Evolutionary conservation across 169 alveolate species (phyloP).

Genomic region (Plasmodium billcollinsi): DNA sequence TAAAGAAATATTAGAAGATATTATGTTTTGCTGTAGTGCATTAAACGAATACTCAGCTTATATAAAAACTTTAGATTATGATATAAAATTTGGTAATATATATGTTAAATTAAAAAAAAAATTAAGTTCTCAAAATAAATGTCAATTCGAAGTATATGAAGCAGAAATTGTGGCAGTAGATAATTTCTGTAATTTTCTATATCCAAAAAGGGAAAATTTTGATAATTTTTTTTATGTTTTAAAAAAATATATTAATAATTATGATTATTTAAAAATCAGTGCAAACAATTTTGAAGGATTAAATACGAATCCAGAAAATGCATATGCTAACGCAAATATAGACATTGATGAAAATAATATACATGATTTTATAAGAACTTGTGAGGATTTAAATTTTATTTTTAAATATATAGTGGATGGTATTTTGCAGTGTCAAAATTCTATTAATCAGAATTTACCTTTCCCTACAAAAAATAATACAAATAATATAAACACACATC

Average conservation of each 20-base stretch:
- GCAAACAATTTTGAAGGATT: constrained; percentile 1
- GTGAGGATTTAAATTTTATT: constrained; percentile 38
- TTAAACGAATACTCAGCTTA: constrained; percentile 18
- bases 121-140: constrained; percentile 70
- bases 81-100: constrained; percentile 65
- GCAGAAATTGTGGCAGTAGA: constrained; percentile 68
- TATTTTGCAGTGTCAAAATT: not conserved
- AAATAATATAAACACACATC: no score
- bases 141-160: constrained; percentile 75
- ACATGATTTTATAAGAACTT: constrained; percentile 21
- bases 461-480: not conserved
- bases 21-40: constrained; percentile 2
- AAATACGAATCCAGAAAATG: not conserved
- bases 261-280: constrained; percentile 42
- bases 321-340: not conserved
- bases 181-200: constrained; percentile 35
- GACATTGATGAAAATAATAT: constrained; percentile 40
- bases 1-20: not conserved
- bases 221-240: constrained; percentile 29
- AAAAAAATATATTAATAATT: constrained; percentile 47
- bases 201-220: constrained; percentile 30
- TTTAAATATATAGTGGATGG: constrained; percentile 14
- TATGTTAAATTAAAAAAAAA: constrained; percentile 56
- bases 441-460: not conserved
- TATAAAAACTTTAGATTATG: constrained; percentile 53